Evolutionary conservation across 805 yeast species (phyloP), one percentile per base, ranked within the genome.

Genomic region (Ogataea corticis): DNA sequence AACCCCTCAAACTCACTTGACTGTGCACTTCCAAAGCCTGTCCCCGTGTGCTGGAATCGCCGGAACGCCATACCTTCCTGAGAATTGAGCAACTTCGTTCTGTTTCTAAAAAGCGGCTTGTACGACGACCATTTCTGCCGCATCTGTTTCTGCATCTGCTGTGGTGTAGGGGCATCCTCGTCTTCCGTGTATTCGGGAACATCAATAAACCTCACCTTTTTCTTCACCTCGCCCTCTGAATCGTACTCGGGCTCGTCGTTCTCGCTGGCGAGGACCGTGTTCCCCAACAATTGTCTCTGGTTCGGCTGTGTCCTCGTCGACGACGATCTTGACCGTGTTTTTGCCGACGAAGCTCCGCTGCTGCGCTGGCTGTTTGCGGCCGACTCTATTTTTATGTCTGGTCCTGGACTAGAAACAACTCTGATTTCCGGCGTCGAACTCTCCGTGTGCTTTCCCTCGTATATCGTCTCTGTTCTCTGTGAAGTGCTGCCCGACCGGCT

Each of bases 101-200:
- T 52, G 49, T 57, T 63, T 17, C 66, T 50, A 38, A 65, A 63
- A 17, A 50, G 48, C 12, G 68, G 66, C 27, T 60, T 60, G 28
- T 63, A 64, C 2, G 61, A 55, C 7, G 66, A 61, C 62, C 68
- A 65, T 39, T 62, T 63, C 45, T 63, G 67, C 38, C 67, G 53
- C 47, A 66, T 48, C 39, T 67, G 70, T 40, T 67, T 67, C 40
- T 61, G 63, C 48, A 64, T 55, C 35, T 59, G 62, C 41, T 56
- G 59, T 4, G 70, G 65, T 3, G 79, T 67, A 1, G 83, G 83
- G 0, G 77, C 79, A 60, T 79, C 84, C 56, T 79, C 84, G 6
- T 71, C 77, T 28, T 72, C 78, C 2, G 71, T 56, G 45, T 76
- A 79, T 41, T 70, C 75, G 1, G 77, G 70, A 4, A 79, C 82